phyloP scores from a whole-genome alignment of 345 rosid species.

The Syzygium grande region DNA sequence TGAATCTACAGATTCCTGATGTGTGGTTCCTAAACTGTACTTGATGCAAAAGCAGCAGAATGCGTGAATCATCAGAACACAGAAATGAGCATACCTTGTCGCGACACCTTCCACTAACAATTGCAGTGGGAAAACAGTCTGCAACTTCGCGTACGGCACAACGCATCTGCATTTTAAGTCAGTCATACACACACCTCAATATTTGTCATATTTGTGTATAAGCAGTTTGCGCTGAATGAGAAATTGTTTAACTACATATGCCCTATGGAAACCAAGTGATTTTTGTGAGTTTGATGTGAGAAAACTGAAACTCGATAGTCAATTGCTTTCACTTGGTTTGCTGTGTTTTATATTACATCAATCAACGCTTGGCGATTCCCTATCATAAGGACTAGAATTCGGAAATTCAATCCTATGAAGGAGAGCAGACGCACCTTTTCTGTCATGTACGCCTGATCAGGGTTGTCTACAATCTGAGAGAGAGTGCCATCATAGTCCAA shows the following conservation, averaged over 20 bases:
- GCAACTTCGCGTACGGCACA: constrained; percentile 19
- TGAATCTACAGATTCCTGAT: not conserved
- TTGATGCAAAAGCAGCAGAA: not conserved
- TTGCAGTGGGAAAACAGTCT: constrained; percentile 36
- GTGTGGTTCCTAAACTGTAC: not conserved
- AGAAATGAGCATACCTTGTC: constrained; percentile 20
- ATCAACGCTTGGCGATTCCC: not conserved
- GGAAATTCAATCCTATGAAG: not conserved
- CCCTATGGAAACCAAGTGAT: not conserved
- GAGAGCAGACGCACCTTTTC: not conserved
- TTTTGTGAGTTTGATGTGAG: not conserved
- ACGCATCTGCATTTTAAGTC: constrained; percentile 26
- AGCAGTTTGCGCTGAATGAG: not conserved
- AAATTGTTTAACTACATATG: not conserved
- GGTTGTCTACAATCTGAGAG: constrained; percentile 14
- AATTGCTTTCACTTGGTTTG: not conserved
- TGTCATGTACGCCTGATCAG: constrained; percentile 16
- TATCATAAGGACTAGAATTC: not conserved
- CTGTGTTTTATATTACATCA: not conserved
- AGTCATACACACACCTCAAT: not conserved
- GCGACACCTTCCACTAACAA: constrained; percentile 39
- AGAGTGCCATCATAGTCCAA: constrained; percentile 18
- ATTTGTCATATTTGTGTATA: not conserved
- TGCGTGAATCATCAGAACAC: constrained; percentile 1
- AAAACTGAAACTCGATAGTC: not conserved